Percentiles rank a stretch among this genome's conserved stretches.
phyloP scores from a whole-genome alignment of 352 stramenopile genomes.

The Pythium rishiriense region DNA sequence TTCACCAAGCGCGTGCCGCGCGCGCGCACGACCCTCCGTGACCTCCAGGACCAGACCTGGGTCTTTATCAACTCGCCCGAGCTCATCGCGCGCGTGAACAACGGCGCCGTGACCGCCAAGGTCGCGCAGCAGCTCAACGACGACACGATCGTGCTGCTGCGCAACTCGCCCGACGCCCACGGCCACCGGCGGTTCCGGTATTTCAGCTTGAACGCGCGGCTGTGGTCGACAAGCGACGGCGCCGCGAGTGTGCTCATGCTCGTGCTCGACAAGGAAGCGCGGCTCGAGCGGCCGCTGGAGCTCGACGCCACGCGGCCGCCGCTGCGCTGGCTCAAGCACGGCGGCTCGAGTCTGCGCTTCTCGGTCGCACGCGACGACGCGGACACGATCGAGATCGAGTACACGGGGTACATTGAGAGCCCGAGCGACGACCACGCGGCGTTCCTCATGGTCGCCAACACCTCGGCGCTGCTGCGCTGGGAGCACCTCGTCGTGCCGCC shows the following conservation, averaged over 20 bases:
- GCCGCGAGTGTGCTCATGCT: conserved; percentile 12
- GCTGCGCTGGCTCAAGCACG: conserved; percentile 13
- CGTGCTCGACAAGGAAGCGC: conserved; percentile 13
- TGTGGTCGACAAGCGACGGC: not conserved
- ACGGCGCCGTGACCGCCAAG: not conserved
- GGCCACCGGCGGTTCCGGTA: conserved; percentile 12
- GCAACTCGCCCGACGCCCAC: conserved; percentile 15
- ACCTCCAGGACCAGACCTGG: conserved; percentile 11
- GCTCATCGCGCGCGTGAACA: conserved; percentile 12
- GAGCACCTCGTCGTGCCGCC: conserved; percentile 14
- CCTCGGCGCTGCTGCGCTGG: conserved; percentile 11
- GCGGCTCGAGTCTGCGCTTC: conserved; percentile 12
- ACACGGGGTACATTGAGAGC: conserved; percentile 13
- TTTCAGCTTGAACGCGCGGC: conserved; percentile 12
- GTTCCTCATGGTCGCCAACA: conserved; percentile 8
- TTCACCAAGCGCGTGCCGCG: conserved; percentile 15
- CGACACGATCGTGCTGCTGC: conserved; percentile 17
- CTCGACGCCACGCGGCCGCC: not conserved
- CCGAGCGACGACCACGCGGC: not conserved
- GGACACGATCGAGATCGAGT: conserved; percentile 9
- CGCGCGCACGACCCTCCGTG: not conserved
- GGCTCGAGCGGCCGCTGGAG: not conserved
- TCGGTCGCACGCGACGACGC: not conserved
- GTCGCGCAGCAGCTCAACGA: conserved; percentile 7
- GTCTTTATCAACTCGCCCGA: conserved; percentile 2